These are phyloP conservation scores for Pterocarpus santalinus DNA, from an alignment of 306 rosid genomes.

Conservation along the genomic window DNA sequence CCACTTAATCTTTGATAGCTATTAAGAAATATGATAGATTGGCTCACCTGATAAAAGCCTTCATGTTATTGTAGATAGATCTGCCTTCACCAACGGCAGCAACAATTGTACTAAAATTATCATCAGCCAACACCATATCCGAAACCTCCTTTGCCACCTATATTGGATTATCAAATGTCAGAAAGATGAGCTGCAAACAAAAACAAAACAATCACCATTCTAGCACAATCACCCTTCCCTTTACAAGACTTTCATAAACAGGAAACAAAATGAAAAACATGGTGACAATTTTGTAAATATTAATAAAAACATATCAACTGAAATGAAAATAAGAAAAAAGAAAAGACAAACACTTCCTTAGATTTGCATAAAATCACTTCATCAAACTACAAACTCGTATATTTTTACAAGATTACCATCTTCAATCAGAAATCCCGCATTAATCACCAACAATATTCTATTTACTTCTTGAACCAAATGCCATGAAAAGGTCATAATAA, in stretches of 20 bases:
- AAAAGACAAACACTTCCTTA: no score
- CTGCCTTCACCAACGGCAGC: conserved; percentile 97
- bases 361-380: no score
- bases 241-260: no score
- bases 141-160: conserved; percentile 99
- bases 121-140: conserved; percentile 97
- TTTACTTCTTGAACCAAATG: background rate
- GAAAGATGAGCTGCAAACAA: background rate
- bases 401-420: no score
- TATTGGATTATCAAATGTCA: conserved; percentile 16
- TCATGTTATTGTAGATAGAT: conserved; percentile 92
- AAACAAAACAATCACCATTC: background rate
- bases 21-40: conserved; percentile 5
- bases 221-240: no score
- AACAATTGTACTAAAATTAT: conserved; percentile 91
- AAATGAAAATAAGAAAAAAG: no score
- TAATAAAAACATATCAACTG: no score
- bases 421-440: no score
- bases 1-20: no score
- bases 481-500: background rate
- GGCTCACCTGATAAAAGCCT: conserved; percentile 90
- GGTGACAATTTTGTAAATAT: no score
- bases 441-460: background rate
- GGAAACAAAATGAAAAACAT: no score
- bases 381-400: no score